Evolutionary conservation across 2,329 filamentous ascomycete genomes (phyloP).

Genomic region (Cordyceps javanica): DNA sequence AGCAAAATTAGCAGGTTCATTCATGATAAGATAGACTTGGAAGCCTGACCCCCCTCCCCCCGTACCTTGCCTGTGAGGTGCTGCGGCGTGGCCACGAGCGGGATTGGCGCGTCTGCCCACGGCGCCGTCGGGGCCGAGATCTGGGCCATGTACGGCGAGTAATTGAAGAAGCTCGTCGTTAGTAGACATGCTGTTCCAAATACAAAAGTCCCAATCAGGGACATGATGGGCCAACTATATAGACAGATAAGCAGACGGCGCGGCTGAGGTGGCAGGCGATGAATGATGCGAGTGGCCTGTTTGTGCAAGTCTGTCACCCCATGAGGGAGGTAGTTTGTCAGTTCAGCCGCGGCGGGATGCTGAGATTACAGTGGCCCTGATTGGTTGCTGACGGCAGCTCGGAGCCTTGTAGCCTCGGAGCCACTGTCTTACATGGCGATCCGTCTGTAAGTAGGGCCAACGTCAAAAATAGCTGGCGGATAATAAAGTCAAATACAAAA

Average conservation of each 20-base stretch:
- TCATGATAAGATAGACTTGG: background rate
- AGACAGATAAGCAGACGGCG: background rate
- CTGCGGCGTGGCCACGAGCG: constrained; percentile 48
- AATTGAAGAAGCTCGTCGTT: constrained; percentile 25
- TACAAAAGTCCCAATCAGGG: constrained; percentile 19
- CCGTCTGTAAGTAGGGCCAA: no score
- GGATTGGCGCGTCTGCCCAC: constrained; percentile 52
- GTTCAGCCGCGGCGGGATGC: background rate
- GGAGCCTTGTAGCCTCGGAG: no score
- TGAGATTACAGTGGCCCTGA: constrained; percentile 2
- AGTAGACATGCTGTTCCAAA: constrained; percentile 25
- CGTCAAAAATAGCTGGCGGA: no score
- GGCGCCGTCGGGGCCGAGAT: constrained; percentile 25
- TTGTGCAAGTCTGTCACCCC: background rate
- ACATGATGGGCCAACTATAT: constrained; percentile 17
- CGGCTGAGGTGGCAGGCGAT: background rate
- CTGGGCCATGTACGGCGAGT: constrained; percentile 31
- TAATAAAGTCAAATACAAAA: no score
- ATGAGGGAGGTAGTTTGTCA: no score
- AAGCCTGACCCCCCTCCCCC: no score
- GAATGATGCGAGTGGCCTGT: constrained; percentile 1
- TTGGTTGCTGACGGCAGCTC: background rate
- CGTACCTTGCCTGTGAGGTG: constrained; percentile 44
- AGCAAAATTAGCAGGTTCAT: background rate
- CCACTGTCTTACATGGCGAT: background rate